phyloP scores from a whole-genome alignment of 2,329 filamentous ascomycete genomes.

The Fusarium redolens region DNA sequence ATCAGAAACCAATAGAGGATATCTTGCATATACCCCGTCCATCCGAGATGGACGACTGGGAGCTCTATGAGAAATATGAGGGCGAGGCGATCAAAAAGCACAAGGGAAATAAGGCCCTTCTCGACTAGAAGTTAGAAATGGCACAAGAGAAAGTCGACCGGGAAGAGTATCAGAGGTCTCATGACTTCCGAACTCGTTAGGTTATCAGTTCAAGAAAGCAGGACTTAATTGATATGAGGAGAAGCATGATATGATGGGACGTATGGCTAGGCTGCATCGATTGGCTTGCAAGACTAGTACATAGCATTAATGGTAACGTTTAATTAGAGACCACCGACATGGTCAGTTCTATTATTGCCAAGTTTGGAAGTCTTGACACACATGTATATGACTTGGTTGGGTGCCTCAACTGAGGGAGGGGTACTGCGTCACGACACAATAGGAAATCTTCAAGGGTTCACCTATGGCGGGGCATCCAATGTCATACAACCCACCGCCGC shows the following conservation, averaged over 20 bases:
- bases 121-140: slow-evolving; percentile 55
- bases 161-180: slow-evolving; percentile 44
- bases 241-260: slow-evolving; percentile 8
- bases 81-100: slow-evolving; percentile 54
- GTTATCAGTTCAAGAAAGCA: slow-evolving; percentile 17
- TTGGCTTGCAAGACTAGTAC: neutral
- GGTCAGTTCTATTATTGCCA: neutral
- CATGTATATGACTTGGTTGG: neutral
- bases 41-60: slow-evolving; percentile 68
- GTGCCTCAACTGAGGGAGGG: neutral
- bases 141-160: slow-evolving; percentile 45
- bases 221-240: neutral
- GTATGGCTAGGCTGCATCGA: neutral
- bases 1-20: slow-evolving; percentile 56
- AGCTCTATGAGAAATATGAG: slow-evolving; percentile 60
- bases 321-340: neutral
- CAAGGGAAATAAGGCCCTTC: slow-evolving; percentile 54
- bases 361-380: neutral
- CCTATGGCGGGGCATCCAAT: slow-evolving; percentile 27
- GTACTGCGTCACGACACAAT: slow-evolving; percentile 4
- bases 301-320: slow-evolving; percentile 6
- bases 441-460: slow-evolving; percentile 26
- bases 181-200: slow-evolving; percentile 44
- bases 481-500: slow-evolving; percentile 22
- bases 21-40: slow-evolving; percentile 61